Percentiles rank a stretch among this genome's conserved stretches.
phyloP scores from a whole-genome alignment of 192 early-diverging fungal genomes.

The Podila clonocystis region DNA sequence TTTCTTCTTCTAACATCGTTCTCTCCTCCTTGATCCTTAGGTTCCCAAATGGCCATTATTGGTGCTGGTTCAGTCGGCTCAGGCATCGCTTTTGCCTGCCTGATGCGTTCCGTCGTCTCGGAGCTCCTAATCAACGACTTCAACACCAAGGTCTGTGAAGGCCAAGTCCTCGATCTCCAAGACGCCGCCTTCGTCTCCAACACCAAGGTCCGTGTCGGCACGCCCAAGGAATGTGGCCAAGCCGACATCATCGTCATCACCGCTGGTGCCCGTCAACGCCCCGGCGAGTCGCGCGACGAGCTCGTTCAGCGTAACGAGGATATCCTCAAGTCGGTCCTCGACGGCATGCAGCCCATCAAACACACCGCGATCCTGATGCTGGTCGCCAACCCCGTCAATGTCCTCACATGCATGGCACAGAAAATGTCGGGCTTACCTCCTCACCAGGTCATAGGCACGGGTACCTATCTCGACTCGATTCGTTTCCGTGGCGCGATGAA shows the following conservation, averaged over 20 bases:
- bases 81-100: conserved; percentile 74
- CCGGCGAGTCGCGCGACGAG: conserved; percentile 74
- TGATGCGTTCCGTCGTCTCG: conserved; percentile 73
- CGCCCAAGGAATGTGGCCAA: conserved; percentile 79
- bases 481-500: conserved; percentile 60
- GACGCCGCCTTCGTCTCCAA: conserved; percentile 80
- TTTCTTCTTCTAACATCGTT: neutral
- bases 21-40: neutral
- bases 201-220: conserved; percentile 67
- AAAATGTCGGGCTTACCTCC: conserved; percentile 81
- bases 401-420: conserved; percentile 87
- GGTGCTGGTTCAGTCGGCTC: conserved; percentile 85
- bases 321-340: conserved; percentile 78
- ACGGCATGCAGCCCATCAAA: conserved; percentile 80
- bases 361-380: conserved; percentile 75
- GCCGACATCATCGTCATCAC: conserved; percentile 86
- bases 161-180: conserved; percentile 85
- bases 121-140: conserved; percentile 80
- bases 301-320: conserved; percentile 85
- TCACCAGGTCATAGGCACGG: conserved; percentile 85
- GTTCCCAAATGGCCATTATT: conserved; percentile 71
- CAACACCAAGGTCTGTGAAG: conserved; percentile 70
- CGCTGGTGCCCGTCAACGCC: conserved; percentile 86
- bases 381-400: conserved; percentile 85
- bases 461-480: conserved; percentile 84